These are phyloP conservation scores for Neopestalotiopsis sp. DNA, from an alignment of 2,329 filamentous ascomycete genomes.

Conservation along the genomic window DNA sequence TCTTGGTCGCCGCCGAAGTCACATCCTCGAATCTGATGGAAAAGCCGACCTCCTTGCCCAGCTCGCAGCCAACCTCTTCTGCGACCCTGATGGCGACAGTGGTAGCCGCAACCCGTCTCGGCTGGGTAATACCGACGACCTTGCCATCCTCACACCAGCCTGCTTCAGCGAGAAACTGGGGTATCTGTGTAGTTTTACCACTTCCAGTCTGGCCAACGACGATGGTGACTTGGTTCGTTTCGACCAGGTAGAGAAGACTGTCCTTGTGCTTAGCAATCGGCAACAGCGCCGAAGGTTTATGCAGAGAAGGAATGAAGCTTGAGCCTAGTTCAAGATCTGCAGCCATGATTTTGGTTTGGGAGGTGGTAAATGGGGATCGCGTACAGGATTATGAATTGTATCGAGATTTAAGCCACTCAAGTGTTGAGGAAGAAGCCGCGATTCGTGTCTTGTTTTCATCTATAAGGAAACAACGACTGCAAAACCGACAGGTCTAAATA, in stretches of 20 bases:
- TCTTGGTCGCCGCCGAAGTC: conserved; percentile 81
- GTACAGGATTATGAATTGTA: neutral
- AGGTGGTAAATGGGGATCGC: neutral
- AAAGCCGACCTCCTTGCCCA: conserved; percentile 92
- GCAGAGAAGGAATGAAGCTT: conserved; percentile 77
- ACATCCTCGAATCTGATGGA: conserved; percentile 92
- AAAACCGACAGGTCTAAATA: too few relatives aligned
- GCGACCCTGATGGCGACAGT: conserved; percentile 89
- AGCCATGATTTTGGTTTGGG: conserved; percentile 43
- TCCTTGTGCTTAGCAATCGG: conserved; percentile 86
- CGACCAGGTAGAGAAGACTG: conserved; percentile 82
- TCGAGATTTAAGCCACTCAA: neutral
- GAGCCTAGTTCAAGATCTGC: conserved; percentile 61
- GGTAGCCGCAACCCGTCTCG: conserved; percentile 86
- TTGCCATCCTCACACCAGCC: conserved; percentile 90
- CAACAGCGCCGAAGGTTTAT: conserved; percentile 82
- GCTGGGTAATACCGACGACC: conserved; percentile 89
- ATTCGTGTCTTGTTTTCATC: neutral
- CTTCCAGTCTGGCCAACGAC: conserved; percentile 94
- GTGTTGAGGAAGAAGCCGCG: neutral
- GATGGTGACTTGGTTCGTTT: conserved; percentile 83
- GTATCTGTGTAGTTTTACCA: conserved; percentile 94
- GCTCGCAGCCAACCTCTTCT: conserved; percentile 82
- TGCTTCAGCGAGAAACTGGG: conserved; percentile 85
- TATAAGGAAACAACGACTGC: neutral